Evolutionary conservation across 2,329 filamentous ascomycete species (phyloP).

Genomic region (Cercospora beticola): DNA sequence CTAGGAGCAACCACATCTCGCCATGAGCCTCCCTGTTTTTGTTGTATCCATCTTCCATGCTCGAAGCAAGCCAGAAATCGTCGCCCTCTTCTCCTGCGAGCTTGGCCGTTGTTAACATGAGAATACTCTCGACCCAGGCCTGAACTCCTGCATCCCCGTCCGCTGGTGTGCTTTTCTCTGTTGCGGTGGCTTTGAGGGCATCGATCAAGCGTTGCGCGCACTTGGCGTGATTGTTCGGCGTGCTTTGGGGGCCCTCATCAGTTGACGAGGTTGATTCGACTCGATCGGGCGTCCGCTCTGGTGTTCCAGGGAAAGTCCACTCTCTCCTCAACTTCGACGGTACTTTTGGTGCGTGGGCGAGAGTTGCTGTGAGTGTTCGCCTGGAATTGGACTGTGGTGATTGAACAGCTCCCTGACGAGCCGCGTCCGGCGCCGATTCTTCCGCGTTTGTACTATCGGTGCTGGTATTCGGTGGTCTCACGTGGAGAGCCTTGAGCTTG

Average conservation of each 20-base stretch:
- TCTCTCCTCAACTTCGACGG: neutral
- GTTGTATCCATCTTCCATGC: neutral
- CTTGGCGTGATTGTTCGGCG: neutral
- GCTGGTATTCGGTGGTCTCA: neutral
- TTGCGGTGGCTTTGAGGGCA: neutral
- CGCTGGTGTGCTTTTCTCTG: neutral
- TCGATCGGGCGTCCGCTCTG: neutral
- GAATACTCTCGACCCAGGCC: neutral
- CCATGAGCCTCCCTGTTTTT: neutral
- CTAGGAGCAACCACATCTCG: neutral
- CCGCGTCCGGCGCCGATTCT: neutral
- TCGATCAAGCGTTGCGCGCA: neutral
- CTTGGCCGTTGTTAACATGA: neutral
- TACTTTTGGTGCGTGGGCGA: neutral
- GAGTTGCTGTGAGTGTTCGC: neutral
- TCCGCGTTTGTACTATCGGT: neutral
- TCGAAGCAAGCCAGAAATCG: neutral
- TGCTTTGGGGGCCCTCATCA: neutral
- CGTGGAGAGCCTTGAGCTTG: neutral
- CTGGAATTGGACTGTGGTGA: neutral
- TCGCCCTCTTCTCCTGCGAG: neutral
- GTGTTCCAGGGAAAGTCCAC: neutral
- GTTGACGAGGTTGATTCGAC: neutral
- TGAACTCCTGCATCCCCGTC: neutral
- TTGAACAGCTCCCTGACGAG: neutral